Evolutionary conservation across 768 basidiomycete species (phyloP), one percentile per base, ranked within the genome.

Genomic region (Hortiboletus campestris): DNA sequence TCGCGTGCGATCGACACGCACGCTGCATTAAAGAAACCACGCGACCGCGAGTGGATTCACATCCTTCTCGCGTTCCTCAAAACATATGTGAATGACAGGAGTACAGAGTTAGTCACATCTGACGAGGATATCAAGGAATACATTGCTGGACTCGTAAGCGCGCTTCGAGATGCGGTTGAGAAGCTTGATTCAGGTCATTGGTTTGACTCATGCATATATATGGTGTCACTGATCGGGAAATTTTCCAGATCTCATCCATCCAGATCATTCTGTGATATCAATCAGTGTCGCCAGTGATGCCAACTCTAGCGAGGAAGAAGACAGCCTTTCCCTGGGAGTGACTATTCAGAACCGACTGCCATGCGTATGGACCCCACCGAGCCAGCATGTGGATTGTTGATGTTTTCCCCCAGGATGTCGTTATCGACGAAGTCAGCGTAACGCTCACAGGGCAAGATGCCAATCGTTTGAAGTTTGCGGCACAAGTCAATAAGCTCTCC

Each of bases 31-130:
- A 71, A 78, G 14, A 84, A 81, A 61, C 73, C 80, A 7, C 83
- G 76, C 54, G 87, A 91, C 60, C 75, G 77, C 20, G 91, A 94
- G 65, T 95, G 92, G 92, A 80, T 91, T 20, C 84, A 89, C 57
- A 80, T 88, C 16, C 77, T 89, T 7, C 75, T 94, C 31, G 82
- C 89, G 6, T 94, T 89, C 68, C 76, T 97, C 41, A 85, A 83
- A 64, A 80, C 83, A 13, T 86, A 82, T 56, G 79, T 84, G 17
- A 84, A 83, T 31, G 81, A 81, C 60, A 63, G 72, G 38, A 81
- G 77, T 4, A 71, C 72, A 42, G 83, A 85, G 47, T 58, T 86
- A 54, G 70, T 89, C 42, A 72, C 83, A 59, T 75, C 80, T 49
- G 76, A 82, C 53, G 76, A 76, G 10, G 82, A 83, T 61, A 76